Conservation (phyloP, 1,139 yeast species). For the Diutina scorzettiae region DNA sequence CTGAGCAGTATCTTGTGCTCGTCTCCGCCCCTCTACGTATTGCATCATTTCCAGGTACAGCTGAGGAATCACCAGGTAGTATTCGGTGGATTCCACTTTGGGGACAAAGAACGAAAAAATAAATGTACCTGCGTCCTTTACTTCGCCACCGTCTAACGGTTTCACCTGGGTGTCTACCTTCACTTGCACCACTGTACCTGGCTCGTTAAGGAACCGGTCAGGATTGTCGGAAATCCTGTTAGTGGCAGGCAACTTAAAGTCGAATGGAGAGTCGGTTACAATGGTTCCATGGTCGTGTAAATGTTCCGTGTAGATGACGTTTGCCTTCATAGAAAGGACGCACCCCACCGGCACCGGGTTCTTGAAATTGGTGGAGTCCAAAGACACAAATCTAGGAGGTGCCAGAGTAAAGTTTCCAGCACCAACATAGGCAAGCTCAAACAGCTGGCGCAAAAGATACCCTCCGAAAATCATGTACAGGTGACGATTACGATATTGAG, state of each 20-base stretch:
- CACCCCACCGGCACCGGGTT: constrained; percentile 95
- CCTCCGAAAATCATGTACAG: constrained; percentile 94
- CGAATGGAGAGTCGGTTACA: constrained; percentile 27
- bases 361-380: constrained; percentile 83
- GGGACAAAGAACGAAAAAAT: constrained; percentile 84
- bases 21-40: constrained; percentile 79
- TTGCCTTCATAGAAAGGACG: constrained; percentile 68
- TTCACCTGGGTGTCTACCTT: constrained; percentile 76
- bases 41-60: constrained; percentile 89
- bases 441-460: constrained; percentile 78
- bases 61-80: constrained; percentile 69
- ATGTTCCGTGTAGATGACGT: constrained; percentile 76
- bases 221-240: constrained; percentile 41
- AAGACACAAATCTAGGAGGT: constrained; percentile 76
- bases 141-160: constrained; percentile 45
- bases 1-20: constrained; percentile 72
- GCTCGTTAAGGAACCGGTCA: constrained; percentile 51
- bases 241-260: constrained; percentile 45
- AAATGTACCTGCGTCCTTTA: constrained; percentile 73
- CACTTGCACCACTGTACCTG: constrained; percentile 86
- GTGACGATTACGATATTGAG: constrained; percentile 89
- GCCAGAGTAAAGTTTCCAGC: constrained; percentile 81
- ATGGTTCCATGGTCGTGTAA: constrained; percentile 27
- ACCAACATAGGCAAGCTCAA: constrained; percentile 85
- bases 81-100: constrained; percentile 29